Percentiles rank a stretch among this genome's conserved stretches.
phyloP scores from a whole-genome alignment of 2,329 filamentous ascomycete species.

The Fusarium veterinarium region DNA sequence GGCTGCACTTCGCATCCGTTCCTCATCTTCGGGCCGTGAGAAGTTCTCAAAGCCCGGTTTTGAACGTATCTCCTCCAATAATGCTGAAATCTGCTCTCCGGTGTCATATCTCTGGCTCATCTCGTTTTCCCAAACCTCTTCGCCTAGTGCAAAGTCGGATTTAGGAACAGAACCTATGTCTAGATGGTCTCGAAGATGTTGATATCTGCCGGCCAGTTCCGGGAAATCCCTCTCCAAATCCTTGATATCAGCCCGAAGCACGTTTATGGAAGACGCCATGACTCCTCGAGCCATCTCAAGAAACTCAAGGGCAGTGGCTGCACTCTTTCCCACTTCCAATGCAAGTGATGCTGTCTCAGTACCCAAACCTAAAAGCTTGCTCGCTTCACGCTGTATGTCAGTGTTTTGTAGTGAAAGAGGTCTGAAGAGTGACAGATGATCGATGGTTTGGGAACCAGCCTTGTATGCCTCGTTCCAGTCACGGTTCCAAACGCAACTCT shows the following conservation, averaged over 20 bases:
- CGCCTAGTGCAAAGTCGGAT: not conserved
- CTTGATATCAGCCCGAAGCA: not conserved
- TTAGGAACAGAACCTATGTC: not conserved
- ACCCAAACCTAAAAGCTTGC: not conserved
- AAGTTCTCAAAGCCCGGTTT: not conserved
- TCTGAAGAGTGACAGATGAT: not conserved
- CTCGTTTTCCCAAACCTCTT: not conserved
- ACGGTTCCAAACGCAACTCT: not conserved
- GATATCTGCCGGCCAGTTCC: not conserved
- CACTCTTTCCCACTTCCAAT: not conserved
- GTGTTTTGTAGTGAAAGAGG: not conserved
- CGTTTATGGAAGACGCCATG: not conserved
- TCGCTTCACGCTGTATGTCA: not conserved
- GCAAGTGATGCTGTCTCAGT: not conserved
- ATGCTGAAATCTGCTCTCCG: not conserved
- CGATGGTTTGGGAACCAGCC: not conserved
- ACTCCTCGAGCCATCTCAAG: not conserved
- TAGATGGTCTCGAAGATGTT: not conserved
- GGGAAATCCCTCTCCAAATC: not conserved
- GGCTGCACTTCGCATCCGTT: not conserved
- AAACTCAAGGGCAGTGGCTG: not conserved
- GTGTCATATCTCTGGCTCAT: not conserved
- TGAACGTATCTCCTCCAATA: not conserved
- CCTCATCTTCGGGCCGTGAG: not conserved
- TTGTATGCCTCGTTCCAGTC: not conserved